A percentile compares a stretch with the other conserved stretches of the same genome.
These are phyloP conservation scores for Piper betle DNA, from an alignment of 164 flowering plant genomes.

Conservation along the genomic window DNA sequence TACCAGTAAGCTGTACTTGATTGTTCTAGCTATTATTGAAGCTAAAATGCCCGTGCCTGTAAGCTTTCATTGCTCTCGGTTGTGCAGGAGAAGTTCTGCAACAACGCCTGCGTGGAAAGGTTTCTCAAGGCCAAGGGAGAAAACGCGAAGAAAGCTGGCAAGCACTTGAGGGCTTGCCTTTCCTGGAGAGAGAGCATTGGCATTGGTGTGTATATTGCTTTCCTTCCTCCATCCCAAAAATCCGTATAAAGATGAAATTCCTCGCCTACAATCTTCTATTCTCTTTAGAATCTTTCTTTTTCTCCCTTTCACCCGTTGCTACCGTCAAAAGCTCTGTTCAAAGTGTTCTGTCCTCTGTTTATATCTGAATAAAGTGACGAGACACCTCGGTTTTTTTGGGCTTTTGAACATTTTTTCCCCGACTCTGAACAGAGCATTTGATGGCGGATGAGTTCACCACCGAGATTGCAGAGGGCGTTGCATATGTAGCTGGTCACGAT, in stretches of 20 bases:
- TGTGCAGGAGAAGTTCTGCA: slow-evolving; percentile 87
- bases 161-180: slow-evolving; percentile 71
- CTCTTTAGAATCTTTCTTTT: slow-evolving; percentile 25
- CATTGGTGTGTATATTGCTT: slow-evolving; percentile 34
- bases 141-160: slow-evolving; percentile 83
- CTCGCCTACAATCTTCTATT: slow-evolving; percentile 5
- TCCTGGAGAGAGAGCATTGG: slow-evolving; percentile 83
- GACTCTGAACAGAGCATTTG: slow-evolving; percentile 39
- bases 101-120: slow-evolving; percentile 61
- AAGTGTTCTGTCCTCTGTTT: slow-evolving; percentile 2
- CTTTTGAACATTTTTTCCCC: background rate
- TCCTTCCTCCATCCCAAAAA: slow-evolving; percentile 4
- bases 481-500: slow-evolving; percentile 85
- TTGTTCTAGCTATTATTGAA: background rate
- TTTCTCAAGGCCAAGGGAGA: slow-evolving; percentile 80
- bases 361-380: background rate
- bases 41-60: background rate
- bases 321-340: slow-evolving; percentile 9
- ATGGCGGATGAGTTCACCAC: slow-evolving; percentile 94
- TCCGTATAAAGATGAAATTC: slow-evolving; percentile 1
- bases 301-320: slow-evolving; percentile 4
- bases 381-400: background rate
- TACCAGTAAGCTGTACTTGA: too few relatives aligned
- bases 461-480: slow-evolving; percentile 88
- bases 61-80: background rate